These are phyloP conservation scores for Epipyxis sp. DNA, from an alignment of 108 stramenopile species.

Conservation along the genomic window DNA sequence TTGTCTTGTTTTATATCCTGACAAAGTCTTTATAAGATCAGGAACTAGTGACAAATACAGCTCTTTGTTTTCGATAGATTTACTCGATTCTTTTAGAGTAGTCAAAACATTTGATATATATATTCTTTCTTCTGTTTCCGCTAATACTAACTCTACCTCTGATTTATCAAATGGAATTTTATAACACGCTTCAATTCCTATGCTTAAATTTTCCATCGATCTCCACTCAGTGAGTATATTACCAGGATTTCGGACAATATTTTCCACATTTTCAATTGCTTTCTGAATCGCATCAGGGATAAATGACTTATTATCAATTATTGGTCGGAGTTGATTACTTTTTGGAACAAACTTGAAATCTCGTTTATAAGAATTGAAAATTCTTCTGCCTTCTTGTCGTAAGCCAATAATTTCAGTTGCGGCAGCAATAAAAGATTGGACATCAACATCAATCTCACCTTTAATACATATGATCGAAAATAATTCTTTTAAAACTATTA, in stretches of 20 bases:
- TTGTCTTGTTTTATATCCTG: neutral
- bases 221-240: too few species aligned
- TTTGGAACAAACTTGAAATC: neutral
- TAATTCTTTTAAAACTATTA: too few species aligned
- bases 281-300: neutral
- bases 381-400: neutral
- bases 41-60: neutral
- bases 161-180: neutral
- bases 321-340: neutral
- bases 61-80: too few species aligned
- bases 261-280: neutral
- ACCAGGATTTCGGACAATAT: neutral
- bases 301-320: neutral
- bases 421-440: neutral
- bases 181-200: neutral
- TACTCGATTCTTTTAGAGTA: neutral
- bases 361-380: neutral
- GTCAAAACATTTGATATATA: neutral
- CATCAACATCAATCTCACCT: conserved; percentile 1
- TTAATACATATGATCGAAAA: too few species aligned
- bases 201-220: too few species aligned
- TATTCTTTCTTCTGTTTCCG: neutral
- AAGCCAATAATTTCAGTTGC: neutral
- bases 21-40: neutral
- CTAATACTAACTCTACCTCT: neutral